These are phyloP conservation scores for Cryptosporidium viatorum DNA, from an alignment of 169 alveolate species.

Conservation along the genomic window DNA sequence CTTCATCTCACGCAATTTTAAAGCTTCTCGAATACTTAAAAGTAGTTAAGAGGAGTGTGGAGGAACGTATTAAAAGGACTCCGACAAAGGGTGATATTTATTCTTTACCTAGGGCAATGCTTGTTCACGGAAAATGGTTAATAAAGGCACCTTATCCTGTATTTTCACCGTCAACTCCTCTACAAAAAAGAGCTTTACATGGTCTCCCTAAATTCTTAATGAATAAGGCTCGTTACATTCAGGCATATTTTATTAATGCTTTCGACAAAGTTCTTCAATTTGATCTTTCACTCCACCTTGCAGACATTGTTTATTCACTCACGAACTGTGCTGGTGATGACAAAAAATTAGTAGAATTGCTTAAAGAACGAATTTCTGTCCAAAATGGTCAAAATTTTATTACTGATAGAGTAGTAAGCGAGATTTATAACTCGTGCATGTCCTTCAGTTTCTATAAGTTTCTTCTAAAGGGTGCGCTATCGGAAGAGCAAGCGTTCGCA, in stretches of 20 bases:
- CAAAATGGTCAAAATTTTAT: conserved; percentile 19
- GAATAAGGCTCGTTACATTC: conserved; percentile 62
- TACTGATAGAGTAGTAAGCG: conserved; percentile 9
- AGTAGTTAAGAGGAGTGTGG: conserved; percentile 1
- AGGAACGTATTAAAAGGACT: background rate
- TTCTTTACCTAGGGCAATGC: conserved; percentile 58
- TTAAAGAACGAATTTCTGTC: conserved; percentile 7
- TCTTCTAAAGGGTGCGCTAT: conserved; percentile 45
- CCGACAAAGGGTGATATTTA: conserved; percentile 50
- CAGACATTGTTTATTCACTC: conserved; percentile 31
- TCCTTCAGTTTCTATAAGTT: conserved; percentile 60
- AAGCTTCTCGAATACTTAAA: conserved; percentile 39
- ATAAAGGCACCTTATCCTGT: conserved; percentile 66
- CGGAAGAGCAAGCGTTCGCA: conserved; percentile 74
- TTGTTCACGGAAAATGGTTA: conserved; percentile 60
- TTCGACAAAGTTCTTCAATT: conserved; percentile 31
- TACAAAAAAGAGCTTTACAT: conserved; percentile 33
- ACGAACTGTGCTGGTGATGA: conserved; percentile 41
- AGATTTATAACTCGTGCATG: conserved; percentile 38
- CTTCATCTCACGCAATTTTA: conserved; percentile 41
- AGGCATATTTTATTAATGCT: conserved; percentile 51
- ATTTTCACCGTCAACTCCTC: conserved; percentile 12
- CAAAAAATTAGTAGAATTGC: conserved; percentile 15
- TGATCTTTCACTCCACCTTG: conserved; percentile 27
- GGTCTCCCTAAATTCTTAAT: conserved; percentile 54